A percentile compares a stretch with the other conserved stretches of the same genome.
phyloP scores from a whole-genome alignment of 169 alveolate species.

The Plasmodium ovale region DNA sequence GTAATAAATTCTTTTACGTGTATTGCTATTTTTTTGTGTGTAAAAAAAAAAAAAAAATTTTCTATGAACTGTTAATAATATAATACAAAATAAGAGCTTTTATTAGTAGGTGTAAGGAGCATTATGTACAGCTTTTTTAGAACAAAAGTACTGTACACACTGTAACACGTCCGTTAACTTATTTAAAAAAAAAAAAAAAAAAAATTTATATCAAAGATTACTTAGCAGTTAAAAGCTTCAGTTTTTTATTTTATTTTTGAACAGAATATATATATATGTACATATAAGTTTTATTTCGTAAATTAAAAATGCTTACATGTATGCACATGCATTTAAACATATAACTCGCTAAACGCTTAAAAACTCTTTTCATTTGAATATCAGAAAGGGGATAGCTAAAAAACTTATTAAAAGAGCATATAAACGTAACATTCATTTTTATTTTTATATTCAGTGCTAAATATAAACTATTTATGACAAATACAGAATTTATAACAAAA shows the following conservation, averaged over 20 bases:
- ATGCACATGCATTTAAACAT: conserved; percentile 15
- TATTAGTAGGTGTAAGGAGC: background rate
- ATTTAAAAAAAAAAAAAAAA: conserved; percentile 18
- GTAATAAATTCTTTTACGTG: background rate
- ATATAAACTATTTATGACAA: conserved; percentile 9
- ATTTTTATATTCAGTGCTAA: conserved; percentile 6
- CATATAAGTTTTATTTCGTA: background rate
- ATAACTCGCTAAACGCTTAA: conserved; percentile 1
- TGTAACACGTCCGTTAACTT: background rate
- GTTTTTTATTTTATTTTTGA: conserved; percentile 7
- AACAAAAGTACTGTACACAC: conserved; percentile 26
- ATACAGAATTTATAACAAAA: conserved; percentile 46
- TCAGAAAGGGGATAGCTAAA: conserved; percentile 13
- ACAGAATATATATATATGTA: conserved; percentile 3
- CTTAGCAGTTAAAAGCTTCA: conserved; percentile 10
- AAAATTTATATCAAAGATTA: conserved; percentile 6
- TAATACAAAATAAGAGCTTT: background rate
- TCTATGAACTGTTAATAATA: conserved; percentile 4
- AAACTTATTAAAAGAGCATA: conserved; percentile 11
- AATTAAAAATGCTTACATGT: too few relatives aligned
- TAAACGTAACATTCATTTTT: conserved; percentile 13
- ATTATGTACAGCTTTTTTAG: conserved; percentile 11
- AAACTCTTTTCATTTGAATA: background rate
- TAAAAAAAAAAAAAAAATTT: conserved; percentile 11
- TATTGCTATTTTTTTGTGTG: conserved; percentile 12